Percentiles rank a stretch among this genome's conserved stretches.
Evolutionary conservation across 2,329 filamentous ascomycete species (phyloP).

Genomic region (Leptographium galeiforme): DNA sequence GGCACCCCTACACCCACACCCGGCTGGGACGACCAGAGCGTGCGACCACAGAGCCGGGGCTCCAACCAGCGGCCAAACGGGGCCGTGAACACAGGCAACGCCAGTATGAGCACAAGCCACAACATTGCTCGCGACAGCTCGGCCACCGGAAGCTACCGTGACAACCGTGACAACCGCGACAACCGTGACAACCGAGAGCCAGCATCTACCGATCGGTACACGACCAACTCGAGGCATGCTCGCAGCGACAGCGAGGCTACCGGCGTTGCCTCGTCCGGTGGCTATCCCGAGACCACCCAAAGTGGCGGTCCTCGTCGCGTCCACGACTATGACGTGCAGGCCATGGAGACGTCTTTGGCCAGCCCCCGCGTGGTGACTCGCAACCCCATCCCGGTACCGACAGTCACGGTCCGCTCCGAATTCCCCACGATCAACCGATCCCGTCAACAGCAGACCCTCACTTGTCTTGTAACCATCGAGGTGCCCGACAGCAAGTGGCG

Average conservation of each 20-base stretch:
- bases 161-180: not conserved
- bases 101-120: constrained; percentile 20
- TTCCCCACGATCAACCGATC: constrained; percentile 89
- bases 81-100: constrained; percentile 17
- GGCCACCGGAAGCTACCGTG: constrained; percentile 25
- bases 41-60: constrained; percentile 39
- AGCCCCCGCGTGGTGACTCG: constrained; percentile 59
- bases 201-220: constrained; percentile 29
- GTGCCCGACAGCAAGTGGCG: constrained; percentile 87
- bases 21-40: constrained; percentile 49
- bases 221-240: constrained; percentile 39
- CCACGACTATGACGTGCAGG: constrained; percentile 91
- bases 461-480: constrained; percentile 87
- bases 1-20: constrained; percentile 41
- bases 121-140: constrained; percentile 22
- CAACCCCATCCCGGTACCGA: constrained; percentile 81
- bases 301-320: constrained; percentile 53
- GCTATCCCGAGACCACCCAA: constrained; percentile 66
- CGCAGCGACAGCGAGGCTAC: constrained; percentile 71
- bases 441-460: constrained; percentile 86
- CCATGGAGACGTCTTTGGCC: constrained; percentile 77
- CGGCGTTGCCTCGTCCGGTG: constrained; percentile 59
- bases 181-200: constrained; percentile 16
- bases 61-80: constrained; percentile 22
- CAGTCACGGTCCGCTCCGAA: constrained; percentile 89